Evolutionary conservation across 305 asterid species (phyloP).

Genomic region (Fraxinus nigra): DNA sequence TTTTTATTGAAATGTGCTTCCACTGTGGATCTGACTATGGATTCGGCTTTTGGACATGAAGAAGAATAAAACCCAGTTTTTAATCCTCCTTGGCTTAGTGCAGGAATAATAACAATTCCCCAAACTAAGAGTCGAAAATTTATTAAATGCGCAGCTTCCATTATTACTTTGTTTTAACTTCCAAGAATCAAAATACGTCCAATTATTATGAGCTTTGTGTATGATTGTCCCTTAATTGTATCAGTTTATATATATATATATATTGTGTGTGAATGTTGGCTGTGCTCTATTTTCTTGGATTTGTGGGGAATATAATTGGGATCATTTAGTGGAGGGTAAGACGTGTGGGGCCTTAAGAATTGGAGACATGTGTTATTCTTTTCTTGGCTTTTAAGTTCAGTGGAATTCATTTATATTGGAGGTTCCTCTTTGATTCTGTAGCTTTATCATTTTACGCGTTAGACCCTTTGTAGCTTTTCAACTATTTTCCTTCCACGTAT

Average conservation of each 20-base stretch:
- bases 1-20: constrained; percentile 40
- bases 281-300: background rate
- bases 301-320: background rate
- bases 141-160: constrained; percentile 28
- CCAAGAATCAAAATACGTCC: background rate
- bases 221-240: background rate
- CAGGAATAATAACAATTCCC: constrained; percentile 5
- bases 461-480: constrained; percentile 9
- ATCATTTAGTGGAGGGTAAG: background rate
- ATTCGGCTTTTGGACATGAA: constrained; percentile 58
- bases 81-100: constrained; percentile 36
- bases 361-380: background rate
- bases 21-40: constrained; percentile 62
- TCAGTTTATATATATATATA: background rate
- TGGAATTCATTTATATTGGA: background rate
- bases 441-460: constrained; percentile 21
- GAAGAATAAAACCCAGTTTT: constrained; percentile 57
- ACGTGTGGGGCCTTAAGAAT: background rate
- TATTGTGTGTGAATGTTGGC: background rate
- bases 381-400: background rate
- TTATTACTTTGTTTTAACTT: constrained; percentile 6
- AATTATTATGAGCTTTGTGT: background rate
- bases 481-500: background rate
- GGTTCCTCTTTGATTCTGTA: background rate
- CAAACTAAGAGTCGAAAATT: constrained; percentile 12